These are phyloP conservation scores for Coniochaeta hoffmannii DNA, from an alignment of 2,329 filamentous ascomycete genomes.

Conservation along the genomic window DNA sequence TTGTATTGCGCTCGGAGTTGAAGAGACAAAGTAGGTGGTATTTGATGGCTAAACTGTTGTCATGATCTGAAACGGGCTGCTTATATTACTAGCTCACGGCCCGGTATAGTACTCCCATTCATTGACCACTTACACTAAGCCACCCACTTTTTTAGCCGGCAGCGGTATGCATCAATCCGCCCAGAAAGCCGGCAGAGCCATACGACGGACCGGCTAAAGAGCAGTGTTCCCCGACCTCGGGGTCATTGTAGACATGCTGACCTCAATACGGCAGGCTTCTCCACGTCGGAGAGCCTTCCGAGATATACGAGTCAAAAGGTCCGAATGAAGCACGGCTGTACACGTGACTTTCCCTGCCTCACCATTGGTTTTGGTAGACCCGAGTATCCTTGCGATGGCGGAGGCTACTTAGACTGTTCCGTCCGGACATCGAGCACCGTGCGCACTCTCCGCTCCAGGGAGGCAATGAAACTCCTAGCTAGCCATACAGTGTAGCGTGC, in stretches of 20 bases:
- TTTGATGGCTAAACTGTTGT: conserved; percentile 17
- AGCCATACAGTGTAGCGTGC: no score
- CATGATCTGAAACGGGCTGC: conserved; percentile 12
- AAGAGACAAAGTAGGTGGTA: conserved; percentile 10
- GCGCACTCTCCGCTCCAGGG: no score
- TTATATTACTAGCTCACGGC: neutral
- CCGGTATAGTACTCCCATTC: neutral
- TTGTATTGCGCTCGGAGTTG: neutral
- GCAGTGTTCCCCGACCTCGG: neutral
- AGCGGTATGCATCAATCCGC: neutral
- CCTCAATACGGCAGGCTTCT: no score
- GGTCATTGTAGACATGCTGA: neutral
- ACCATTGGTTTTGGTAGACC: no score
- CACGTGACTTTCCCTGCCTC: no score
- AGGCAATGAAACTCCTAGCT: no score
- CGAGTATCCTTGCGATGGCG: no score
- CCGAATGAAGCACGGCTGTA: no score
- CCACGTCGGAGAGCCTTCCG: no score
- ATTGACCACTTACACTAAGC: neutral
- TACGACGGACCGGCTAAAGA: neutral
- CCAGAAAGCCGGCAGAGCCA: neutral
- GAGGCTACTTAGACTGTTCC: no score
- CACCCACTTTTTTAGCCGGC: neutral
- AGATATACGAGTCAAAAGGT: no score
- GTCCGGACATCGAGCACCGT: no score